phyloP scores from a whole-genome alignment of 148 eudicot species.

The Rhododendron ovatum region DNA sequence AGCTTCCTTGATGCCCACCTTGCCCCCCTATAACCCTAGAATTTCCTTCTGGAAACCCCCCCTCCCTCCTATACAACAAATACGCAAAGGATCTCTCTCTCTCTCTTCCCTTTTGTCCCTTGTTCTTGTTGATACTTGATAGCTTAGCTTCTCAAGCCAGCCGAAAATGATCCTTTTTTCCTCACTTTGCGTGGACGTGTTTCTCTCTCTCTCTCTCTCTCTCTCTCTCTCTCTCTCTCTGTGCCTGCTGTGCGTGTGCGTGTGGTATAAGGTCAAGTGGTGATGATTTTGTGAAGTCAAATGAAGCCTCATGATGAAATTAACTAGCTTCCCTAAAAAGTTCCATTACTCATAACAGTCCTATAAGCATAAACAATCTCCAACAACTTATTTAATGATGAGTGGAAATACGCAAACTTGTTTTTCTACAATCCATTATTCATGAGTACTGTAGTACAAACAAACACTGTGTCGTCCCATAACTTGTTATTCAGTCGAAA shows the following conservation, averaged over 20 bases:
- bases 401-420: neutral
- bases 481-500: slow-evolving; percentile 11
- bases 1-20: slow-evolving; percentile 18
- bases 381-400: neutral
- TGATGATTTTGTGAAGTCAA: slow-evolving; percentile 3
- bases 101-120: slow-evolving; percentile 9
- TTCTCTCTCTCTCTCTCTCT: neutral
- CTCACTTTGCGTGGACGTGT: slow-evolving; percentile 9
- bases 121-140: neutral
- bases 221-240: neutral
- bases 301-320: neutral
- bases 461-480: neutral
- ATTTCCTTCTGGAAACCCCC: neutral
- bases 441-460: neutral
- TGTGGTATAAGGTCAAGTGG: neutral
- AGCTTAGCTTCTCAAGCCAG: slow-evolving; percentile 3
- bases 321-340: neutral
- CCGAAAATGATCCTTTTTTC: slow-evolving; percentile 8
- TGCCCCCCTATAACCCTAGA: neutral
- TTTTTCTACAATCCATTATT: neutral
- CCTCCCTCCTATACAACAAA: slow-evolving; percentile 7
- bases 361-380: neutral
- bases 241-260: neutral
- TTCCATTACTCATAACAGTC: neutral
- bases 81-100: slow-evolving; percentile 31